Evolutionary conservation across 2,329 filamentous ascomycete species (phyloP).

Genomic region (Cercospora beticola): DNA sequence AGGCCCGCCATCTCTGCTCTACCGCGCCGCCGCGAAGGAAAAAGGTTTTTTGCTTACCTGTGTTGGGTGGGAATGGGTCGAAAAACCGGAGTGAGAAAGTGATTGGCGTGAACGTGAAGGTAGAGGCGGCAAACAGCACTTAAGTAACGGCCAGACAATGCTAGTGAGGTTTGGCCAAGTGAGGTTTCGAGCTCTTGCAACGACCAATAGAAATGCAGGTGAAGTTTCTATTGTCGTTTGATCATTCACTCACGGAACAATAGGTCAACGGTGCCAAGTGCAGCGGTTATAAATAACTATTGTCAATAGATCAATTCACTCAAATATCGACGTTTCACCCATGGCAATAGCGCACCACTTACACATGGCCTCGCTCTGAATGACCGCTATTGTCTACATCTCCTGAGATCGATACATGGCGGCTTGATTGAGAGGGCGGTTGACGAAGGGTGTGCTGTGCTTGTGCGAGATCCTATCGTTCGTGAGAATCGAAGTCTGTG

Average conservation of each 20-base stretch:
- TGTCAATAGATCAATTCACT: neutral
- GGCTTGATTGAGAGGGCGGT: neutral
- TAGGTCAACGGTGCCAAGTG: neutral
- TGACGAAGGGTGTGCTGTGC: neutral
- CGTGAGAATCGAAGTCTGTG: neutral
- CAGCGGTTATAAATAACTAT: neutral
- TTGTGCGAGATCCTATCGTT: neutral
- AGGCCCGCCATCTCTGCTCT: constrained; percentile 3
- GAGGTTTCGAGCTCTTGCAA: neutral
- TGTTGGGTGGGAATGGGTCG: neutral
- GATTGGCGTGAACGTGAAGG: neutral
- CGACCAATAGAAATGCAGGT: neutral
- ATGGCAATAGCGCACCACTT: neutral
- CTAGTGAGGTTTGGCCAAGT: neutral
- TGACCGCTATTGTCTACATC: neutral
- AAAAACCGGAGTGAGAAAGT: neutral
- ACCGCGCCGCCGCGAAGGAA: neutral
- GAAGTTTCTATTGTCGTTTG: neutral
- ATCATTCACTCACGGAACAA: neutral
- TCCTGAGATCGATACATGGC: neutral
- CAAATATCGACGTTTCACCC: neutral
- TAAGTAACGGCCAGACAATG: neutral
- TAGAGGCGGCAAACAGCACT: neutral
- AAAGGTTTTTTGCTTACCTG: neutral
- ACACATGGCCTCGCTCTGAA: neutral